These are phyloP conservation scores for Mycena sanguinolenta DNA, from an alignment of 768 basidiomycete genomes.

Conservation along the genomic window DNA sequence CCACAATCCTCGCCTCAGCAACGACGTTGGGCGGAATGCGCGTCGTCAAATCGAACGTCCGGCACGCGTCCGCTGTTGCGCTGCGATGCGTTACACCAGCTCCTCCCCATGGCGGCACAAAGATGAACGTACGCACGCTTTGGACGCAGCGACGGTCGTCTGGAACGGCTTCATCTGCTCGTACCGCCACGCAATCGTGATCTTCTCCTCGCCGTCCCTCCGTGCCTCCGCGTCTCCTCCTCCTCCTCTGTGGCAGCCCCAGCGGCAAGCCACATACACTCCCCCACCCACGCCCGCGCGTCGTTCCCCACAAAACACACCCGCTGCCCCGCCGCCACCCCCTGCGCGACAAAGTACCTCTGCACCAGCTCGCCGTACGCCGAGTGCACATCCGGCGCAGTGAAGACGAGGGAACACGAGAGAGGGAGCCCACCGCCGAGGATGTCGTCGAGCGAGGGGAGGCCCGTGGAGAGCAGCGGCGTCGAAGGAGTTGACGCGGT, in stretches of 20 bases:
- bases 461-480: conserved; percentile 74
- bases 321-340: conserved; percentile 78
- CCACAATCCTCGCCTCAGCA: conserved; percentile 53
- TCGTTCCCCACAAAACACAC: conserved; percentile 68
- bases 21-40: conserved; percentile 66
- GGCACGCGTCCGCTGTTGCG: conserved; percentile 72
- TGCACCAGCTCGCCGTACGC: conserved; percentile 88
- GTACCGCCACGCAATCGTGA: conserved; percentile 99
- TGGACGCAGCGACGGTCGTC: conserved; percentile 75
- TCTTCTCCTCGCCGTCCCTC: conserved; percentile 69
- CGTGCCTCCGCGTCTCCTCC: conserved; percentile 54
- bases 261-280: conserved; percentile 81
- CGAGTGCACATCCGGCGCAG: conserved; percentile 90
- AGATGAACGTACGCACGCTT: conserved; percentile 46
- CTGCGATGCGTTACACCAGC: conserved; percentile 38
- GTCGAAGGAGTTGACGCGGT: conserved; percentile 8
- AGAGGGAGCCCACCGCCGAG: conserved; percentile 93
- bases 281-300: conserved; percentile 67
- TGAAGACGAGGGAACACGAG: conserved; percentile 77
- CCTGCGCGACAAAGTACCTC: conserved; percentile 92
- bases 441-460: conserved; percentile 94
- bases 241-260: conserved; percentile 44
- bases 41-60: conserved; percentile 78
- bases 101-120: neutral
- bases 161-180: conserved; percentile 93